Percentiles rank a stretch among this genome's conserved stretches.
Conservation (phyloP, 2,329 filamentous ascomycete species). For the Fusarium sambucinum region DNA sequence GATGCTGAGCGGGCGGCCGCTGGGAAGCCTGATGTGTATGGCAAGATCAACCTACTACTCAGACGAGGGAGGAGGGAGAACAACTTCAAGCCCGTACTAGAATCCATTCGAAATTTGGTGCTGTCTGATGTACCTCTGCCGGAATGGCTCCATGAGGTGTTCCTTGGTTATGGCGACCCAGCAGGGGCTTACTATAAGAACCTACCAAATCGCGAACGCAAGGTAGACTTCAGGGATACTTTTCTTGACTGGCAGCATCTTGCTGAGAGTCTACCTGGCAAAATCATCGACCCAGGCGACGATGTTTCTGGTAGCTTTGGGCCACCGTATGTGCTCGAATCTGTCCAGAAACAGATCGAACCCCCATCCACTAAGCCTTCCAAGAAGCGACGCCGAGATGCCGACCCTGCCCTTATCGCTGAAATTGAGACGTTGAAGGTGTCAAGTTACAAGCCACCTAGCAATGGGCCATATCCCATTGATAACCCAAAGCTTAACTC, state of each 20-base stretch:
- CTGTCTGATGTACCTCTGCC: conserved; percentile 88
- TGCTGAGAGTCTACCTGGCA: conserved; percentile 88
- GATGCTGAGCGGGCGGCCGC: conserved; percentile 76
- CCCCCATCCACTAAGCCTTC: conserved; percentile 69
- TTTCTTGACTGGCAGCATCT: conserved; percentile 97
- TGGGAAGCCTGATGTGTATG: conserved; percentile 84
- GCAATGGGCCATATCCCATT: conserved; percentile 88
- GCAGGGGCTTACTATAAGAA: conserved; percentile 87
- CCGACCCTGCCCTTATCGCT: conserved; percentile 72
- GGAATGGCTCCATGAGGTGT: conserved; percentile 95
- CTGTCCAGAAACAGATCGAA: conserved; percentile 65
- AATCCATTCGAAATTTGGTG: conserved; percentile 89
- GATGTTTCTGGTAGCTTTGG: conserved; percentile 79
- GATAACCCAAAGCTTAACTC: conserved; percentile 85
- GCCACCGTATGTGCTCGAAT: conserved; percentile 88
- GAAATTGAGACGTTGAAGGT: conserved; percentile 79
- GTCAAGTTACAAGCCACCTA: conserved; percentile 89
- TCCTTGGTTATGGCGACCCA: conserved; percentile 96
- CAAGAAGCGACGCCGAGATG: conserved; percentile 89
- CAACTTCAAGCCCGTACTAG: conserved; percentile 94
- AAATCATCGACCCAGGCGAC: conserved; percentile 82
- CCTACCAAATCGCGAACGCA: conserved; percentile 80
- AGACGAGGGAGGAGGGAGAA: conserved; percentile 90
- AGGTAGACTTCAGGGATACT: conserved; percentile 91
- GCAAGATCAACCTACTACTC: conserved; percentile 85